Base-by-base conservation (phyloP, 2,329 filamentous ascomycete species). In the Pezicula rhizophila region DNA sequence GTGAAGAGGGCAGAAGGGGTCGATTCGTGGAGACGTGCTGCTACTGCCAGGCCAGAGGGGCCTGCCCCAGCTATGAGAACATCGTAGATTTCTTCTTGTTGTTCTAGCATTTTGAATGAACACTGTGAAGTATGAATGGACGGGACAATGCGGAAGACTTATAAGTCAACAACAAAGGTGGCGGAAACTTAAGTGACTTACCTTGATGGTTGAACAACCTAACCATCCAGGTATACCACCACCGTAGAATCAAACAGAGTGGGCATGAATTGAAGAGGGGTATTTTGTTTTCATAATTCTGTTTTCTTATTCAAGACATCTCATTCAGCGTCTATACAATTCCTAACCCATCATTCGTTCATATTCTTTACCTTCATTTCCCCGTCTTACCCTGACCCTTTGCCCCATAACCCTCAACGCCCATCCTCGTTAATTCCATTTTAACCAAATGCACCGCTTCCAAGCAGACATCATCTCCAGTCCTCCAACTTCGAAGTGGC, bases 1-100 rank as follows among this genome's bases (percentile, higher is more conserved):
- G 87, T 91, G 67, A 92, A 92, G 46, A 90, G 79, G 1, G 87
- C 86, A 0, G 84, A 87, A 0, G 87, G 87, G 0, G 85, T 86
- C 47, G 77, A 74, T 66, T 92, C 87, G 38, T 78, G 76, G 1
- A 92, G 75, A 4, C 87, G 78, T 1, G 86, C 81, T 8, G 88
- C 85, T 5, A 86, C 79, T 5, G 85, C 85, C 3, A 92, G 79
- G 4, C 87, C 86, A 55, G 82, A 86, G 4, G 87, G 86, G 0
- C 88, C 87, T 6, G 82, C 85, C 8, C 87, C 87, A 37, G 91
- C 50, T 28, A 64, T 64, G 31, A 63, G 68, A 7, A 90, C 79
- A 61, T 90, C 85, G 65, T 80, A 75, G 43, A 80, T 57, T 23
- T 51, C 50, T 4, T 14, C 25, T 26, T 53, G 35, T 40, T 47